phyloP scores from a whole-genome alignment of 257 asterid genomes.

The Gynochthodes officinalis region DNA sequence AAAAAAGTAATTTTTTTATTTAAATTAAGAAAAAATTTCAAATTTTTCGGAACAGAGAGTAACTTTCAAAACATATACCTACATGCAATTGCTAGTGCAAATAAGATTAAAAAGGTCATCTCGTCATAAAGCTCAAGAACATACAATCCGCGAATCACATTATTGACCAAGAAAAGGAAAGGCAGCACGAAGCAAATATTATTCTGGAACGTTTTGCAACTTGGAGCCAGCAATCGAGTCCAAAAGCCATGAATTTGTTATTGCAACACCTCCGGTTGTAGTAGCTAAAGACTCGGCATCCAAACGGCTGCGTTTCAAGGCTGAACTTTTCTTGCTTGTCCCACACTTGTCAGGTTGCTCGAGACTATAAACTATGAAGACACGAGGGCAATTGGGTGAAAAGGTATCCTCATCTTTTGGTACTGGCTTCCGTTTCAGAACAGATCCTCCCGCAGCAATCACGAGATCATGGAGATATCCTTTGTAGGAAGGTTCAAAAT shows the following conservation, averaged over 20 bases:
- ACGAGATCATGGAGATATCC: conserved; percentile 80
- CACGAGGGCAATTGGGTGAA: conserved; percentile 21
- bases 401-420: conserved; percentile 29
- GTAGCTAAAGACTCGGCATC: conserved; percentile 60
- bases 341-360: conserved; percentile 54
- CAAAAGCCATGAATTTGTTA: conserved; percentile 73
- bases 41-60: too few species aligned
- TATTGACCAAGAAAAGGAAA: background rate
- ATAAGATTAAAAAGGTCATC: too few species aligned
- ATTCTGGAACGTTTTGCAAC: conserved; percentile 35
- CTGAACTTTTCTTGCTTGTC: conserved; percentile 26
- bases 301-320: conserved; percentile 34
- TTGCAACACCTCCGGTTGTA: conserved; percentile 58
- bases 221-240: conserved; percentile 70
- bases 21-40: too few species aligned
- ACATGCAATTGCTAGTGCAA: too few species aligned
- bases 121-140: too few species aligned
- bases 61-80: too few species aligned
- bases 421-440: conserved; percentile 74
- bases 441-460: conserved; percentile 78
- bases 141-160: too few species aligned
- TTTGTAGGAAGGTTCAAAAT: conserved; percentile 60
- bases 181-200: background rate
- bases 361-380: conserved; percentile 52
- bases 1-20: too few species aligned